A percentile compares a stretch with the other conserved stretches of the same genome.
These are phyloP conservation scores for Corchorus olitorius DNA, from an alignment of 345 rosid species.

Conservation along the genomic window DNA sequence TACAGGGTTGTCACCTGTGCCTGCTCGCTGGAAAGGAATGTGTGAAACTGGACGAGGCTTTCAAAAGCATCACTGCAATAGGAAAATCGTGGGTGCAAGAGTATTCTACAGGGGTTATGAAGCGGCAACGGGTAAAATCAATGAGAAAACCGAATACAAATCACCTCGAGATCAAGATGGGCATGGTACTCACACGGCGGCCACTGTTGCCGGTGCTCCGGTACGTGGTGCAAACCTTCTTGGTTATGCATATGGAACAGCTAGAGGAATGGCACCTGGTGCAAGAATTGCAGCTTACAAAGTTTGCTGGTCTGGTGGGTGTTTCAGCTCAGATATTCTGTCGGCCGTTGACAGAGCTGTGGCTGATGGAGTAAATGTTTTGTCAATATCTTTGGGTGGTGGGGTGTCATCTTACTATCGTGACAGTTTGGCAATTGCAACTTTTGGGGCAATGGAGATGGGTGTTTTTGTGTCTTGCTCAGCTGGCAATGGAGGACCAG, in stretches of 20 bases:
- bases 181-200: slow-evolving; percentile 87
- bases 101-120: slow-evolving; percentile 64
- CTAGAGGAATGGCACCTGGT: slow-evolving; percentile 77
- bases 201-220: slow-evolving; percentile 68
- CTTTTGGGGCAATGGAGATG: slow-evolving; percentile 89
- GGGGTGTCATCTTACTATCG: slow-evolving; percentile 59
- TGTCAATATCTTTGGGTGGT: slow-evolving; percentile 81
- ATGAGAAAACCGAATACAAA: slow-evolving; percentile 60
- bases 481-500: slow-evolving; percentile 79
- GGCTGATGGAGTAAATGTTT: slow-evolving; percentile 71
- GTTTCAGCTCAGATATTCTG: slow-evolving; percentile 74
- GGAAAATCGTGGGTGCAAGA: slow-evolving; percentile 76
- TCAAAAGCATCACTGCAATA: slow-evolving; percentile 53
- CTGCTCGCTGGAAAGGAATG: slow-evolving; percentile 67
- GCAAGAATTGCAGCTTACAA: slow-evolving; percentile 78
- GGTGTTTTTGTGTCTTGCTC: slow-evolving; percentile 78
- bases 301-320: slow-evolving; percentile 77
- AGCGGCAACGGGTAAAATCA: slow-evolving; percentile 58
- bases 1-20: slow-evolving; percentile 55
- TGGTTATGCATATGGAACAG: slow-evolving; percentile 74
- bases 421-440: slow-evolving; percentile 67
- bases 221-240: slow-evolving; percentile 62
- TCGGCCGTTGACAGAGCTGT: slow-evolving; percentile 78
- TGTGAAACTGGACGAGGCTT: slow-evolving; percentile 67
- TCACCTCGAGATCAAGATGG: slow-evolving; percentile 79